Base-by-base conservation (phyloP, 1,139 yeast species). In the Geotrichum reessii region DNA sequence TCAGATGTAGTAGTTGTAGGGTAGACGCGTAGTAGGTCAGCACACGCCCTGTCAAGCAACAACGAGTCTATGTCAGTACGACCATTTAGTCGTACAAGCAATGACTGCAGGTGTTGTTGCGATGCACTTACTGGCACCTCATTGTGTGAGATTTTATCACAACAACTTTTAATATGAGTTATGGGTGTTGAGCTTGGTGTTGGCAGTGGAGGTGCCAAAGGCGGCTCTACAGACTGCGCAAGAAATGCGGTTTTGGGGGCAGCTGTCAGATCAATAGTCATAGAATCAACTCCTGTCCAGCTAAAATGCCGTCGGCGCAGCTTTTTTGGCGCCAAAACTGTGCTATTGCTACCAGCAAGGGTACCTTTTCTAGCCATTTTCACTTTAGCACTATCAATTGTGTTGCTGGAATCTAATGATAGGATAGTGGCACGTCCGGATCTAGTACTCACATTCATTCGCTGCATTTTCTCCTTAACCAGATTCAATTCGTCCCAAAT, bases 51-150 rank as follows among this genome's bases (percentile, higher is more conserved):
- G 22, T 65, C 68, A 25, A 66, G 53, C 12, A 63, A 62, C 47
- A 33, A 24, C 31, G 47, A 21, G 4, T 33, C 33, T 17, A 50
- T 33, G 22, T 40, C 53, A 19, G 24, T 19, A 2, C 52, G 27
- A 3, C 14, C n/a, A 14, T 24, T 31, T 14, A 52, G 50, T 8
- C 51, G 57, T 19, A 27, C 55, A 9, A 58, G 47, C 3, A 52
- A 58, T 19, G 64, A 63, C 40, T 66, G 50, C 25, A 68, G 57
- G 52, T 67, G 70, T 46, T 62, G 58, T 56, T 69, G 70, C 6
- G 70, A 68, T 2, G 64, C 62, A 21, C 65, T 62, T 31, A 51
- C 28, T 14, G 37, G 52, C 4, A 21, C 6, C 44, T n/a, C 14
- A 19, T 8, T 7, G 3, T 5, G n/a, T n/a, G n/a, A n/a, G n/a